A percentile compares a stretch with the other conserved stretches of the same genome.
Conservation (phyloP, 2,329 filamentous ascomycete species). For the Paecilomyces sp. region DNA sequence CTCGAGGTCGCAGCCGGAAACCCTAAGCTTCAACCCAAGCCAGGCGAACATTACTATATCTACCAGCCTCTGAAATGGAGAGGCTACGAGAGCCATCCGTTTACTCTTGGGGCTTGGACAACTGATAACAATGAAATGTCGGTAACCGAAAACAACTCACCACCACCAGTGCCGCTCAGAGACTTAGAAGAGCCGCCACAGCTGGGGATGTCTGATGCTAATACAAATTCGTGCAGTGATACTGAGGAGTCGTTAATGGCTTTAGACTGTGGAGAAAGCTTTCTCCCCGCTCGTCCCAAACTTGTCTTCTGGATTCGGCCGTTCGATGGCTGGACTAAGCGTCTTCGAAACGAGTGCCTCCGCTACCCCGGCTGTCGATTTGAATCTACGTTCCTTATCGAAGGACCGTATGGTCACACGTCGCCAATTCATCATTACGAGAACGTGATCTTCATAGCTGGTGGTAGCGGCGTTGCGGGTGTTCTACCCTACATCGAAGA, state of each 20-base stretch:
- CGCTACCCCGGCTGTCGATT: conserved; percentile 14
- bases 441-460: conserved; percentile 45
- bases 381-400: conserved; percentile 36
- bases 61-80: conserved; percentile 38
- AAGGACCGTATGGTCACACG: conserved; percentile 44
- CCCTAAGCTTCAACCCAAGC: conserved; percentile 22
- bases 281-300: conserved; percentile 16
- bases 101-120: conserved; percentile 35
- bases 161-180: background rate
- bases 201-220: background rate
- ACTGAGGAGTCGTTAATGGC: background rate
- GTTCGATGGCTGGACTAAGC: conserved; percentile 44
- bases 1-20: conserved; percentile 36
- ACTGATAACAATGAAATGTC: conserved; percentile 7
- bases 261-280: background rate
- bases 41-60: conserved; percentile 46
- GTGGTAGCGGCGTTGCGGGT: conserved; percentile 26
- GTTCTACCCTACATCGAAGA: conserved; percentile 41
- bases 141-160: background rate
- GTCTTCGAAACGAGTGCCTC: conserved; percentile 33
- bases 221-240: background rate
- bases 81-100: conserved; percentile 47
- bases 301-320: conserved; percentile 46
- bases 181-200: background rate
- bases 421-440: conserved; percentile 40